A percentile compares a stretch with the other conserved stretches of the same genome.
These are phyloP conservation scores for Gonium pectorale DNA, from an alignment of 139 green algal genomes.

Conservation along the genomic window DNA sequence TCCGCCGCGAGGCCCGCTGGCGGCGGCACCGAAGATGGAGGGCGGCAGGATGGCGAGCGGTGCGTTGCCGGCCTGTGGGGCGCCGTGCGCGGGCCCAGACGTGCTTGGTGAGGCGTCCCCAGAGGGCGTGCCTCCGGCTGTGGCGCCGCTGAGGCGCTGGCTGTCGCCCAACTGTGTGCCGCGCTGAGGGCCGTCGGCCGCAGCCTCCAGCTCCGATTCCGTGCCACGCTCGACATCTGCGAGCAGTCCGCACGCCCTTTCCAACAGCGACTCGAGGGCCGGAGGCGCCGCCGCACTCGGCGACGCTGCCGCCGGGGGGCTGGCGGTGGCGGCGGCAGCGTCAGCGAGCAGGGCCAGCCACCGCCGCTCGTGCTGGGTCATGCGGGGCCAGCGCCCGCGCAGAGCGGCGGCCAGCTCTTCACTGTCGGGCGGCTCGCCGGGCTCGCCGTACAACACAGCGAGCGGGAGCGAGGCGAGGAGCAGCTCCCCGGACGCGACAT, in stretches of 20 bases:
- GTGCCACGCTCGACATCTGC: background rate
- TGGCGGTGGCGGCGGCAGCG: background rate
- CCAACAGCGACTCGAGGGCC: background rate
- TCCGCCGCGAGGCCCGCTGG: background rate
- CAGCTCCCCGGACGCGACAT: slow-evolving; percentile 30
- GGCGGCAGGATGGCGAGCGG: slow-evolving; percentile 10
- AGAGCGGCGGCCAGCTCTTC: background rate
- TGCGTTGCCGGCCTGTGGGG: background rate
- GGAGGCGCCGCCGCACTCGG: background rate
- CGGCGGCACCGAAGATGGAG: background rate
- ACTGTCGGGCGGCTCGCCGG: background rate
- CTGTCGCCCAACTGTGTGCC: too few species aligned
- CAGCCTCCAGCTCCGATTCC: too few species aligned
- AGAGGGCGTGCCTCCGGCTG: too few species aligned
- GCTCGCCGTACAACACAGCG: slow-evolving; percentile 23
- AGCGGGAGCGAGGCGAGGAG: slow-evolving; percentile 18
- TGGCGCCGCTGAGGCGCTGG: too few species aligned
- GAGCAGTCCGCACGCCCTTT: background rate
- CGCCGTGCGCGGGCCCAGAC: too few species aligned
- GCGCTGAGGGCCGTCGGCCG: too few species aligned
- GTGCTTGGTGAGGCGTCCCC: too few species aligned
- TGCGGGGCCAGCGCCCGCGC: background rate
- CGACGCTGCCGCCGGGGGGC: background rate
- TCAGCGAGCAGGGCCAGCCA: slow-evolving; percentile 22
- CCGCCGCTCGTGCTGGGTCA: background rate